These are phyloP conservation scores for Yueomyces sp. DNA, from an alignment of 805 yeast species.

Conservation along the genomic window DNA sequence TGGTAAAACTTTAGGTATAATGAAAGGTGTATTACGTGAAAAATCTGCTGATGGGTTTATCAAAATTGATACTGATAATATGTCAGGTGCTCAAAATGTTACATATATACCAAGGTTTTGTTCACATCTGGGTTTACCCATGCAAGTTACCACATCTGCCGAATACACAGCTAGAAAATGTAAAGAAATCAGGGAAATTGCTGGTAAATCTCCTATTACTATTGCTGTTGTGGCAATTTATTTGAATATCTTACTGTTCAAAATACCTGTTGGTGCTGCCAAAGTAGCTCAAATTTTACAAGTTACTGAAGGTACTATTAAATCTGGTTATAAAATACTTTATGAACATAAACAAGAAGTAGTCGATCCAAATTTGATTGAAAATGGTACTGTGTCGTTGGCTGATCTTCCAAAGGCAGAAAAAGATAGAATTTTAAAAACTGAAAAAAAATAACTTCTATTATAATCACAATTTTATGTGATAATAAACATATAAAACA, in stretches of 20 bases:
- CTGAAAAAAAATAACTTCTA: constrained; percentile 3
- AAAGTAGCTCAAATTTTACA: constrained; percentile 87
- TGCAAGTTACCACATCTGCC: constrained; percentile 82
- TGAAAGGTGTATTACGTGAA: constrained; percentile 51
- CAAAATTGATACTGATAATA: constrained; percentile 31
- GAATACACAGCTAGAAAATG: constrained; percentile 84
- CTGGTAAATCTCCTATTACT: constrained; percentile 94
- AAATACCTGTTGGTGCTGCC: constrained; percentile 58
- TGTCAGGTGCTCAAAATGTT: constrained; percentile 76
- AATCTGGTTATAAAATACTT: constrained; percentile 76
- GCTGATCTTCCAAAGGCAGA: constrained; percentile 22
- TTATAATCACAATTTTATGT: too few species aligned
- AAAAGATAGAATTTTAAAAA: constrained; percentile 15
- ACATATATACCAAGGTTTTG: constrained; percentile 93
- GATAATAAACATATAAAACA: too few species aligned
- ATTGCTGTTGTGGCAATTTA: constrained; percentile 96
- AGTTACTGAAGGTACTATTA: constrained; percentile 94
- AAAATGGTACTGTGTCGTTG: constrained; percentile 18
- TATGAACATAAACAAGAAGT: constrained; percentile 59
- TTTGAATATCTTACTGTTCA: constrained; percentile 83
- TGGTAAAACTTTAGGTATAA: constrained; percentile 78
- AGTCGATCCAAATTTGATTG: constrained; percentile 28
- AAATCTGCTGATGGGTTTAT: constrained; percentile 27
- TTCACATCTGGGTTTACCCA: constrained; percentile 79
- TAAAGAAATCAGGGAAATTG: constrained; percentile 83